Percentiles rank a stretch among this genome's conserved stretches.
These are phyloP conservation scores for Musa troglodytarum DNA, from an alignment of 176 grass and related monocot genomes.

Conservation along the genomic window DNA sequence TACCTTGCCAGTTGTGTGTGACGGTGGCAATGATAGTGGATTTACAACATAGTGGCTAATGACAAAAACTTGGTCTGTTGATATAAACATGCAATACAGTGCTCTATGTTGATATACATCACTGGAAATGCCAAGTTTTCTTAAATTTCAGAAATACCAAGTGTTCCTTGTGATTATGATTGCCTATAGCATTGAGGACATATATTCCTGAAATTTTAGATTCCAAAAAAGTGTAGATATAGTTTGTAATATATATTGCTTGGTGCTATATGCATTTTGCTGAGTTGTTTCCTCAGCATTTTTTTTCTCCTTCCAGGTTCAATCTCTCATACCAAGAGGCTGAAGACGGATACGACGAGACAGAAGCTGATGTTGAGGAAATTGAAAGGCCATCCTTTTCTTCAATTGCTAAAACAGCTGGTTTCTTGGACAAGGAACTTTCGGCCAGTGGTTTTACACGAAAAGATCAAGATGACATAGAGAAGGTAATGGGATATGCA, in stretches of 20 bases:
- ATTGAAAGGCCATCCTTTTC: conserved; percentile 56
- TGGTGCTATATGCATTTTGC: background rate
- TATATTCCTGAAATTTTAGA: too few species aligned
- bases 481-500: conserved; percentile 38
- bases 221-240: too few species aligned
- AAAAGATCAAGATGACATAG: conserved; percentile 79
- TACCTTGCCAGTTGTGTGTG: background rate
- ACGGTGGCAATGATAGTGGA: background rate
- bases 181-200: too few species aligned
- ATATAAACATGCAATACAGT: too few species aligned
- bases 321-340: conserved; percentile 67
- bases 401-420: conserved; percentile 47
- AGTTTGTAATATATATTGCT: background rate
- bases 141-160: background rate
- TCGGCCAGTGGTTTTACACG: conserved; percentile 84
- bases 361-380: conserved; percentile 42
- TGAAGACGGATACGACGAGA: conserved; percentile 26
- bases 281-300: background rate
- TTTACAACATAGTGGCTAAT: background rate
- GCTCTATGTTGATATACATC: too few species aligned
- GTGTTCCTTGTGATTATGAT: background rate
- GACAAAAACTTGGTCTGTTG: too few species aligned
- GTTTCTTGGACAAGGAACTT: conserved; percentile 74
- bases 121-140: too few species aligned
- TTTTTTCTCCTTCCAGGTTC: conserved; percentile 39